Conservation (phyloP, 306 rosid genomes). For the Boehmeria nivea region DNA sequence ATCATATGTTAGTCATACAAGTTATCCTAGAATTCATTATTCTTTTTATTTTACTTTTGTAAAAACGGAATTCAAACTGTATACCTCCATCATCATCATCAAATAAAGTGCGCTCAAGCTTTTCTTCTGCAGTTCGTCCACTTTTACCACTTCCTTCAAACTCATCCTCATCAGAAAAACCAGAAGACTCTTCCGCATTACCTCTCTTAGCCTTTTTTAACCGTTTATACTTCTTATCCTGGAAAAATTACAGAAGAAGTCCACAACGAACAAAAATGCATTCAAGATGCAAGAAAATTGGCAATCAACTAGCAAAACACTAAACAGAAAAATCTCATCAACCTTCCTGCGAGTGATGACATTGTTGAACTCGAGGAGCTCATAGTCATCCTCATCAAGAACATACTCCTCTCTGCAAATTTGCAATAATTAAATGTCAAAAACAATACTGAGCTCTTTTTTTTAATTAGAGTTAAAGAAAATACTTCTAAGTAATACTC, state of each 20-base stretch:
- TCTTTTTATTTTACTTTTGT: no score
- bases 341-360: conserved; percentile 90
- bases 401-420: conserved; percentile 72
- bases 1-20: conserved; percentile 1
- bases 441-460: conserved; percentile 3
- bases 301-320: not conserved
- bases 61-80: not conserved
- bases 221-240: conserved; percentile 86
- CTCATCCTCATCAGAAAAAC: conserved; percentile 84
- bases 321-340: conserved; percentile 17
- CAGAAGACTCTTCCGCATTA: conserved; percentile 56
- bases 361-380: conserved; percentile 83
- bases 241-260: conserved; percentile 11
- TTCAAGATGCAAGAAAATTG: not conserved
- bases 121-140: conserved; percentile 91
- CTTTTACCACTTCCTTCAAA: conserved; percentile 72
- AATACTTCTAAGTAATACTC: no score
- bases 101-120: conserved; percentile 77
- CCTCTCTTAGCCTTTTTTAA: conserved; percentile 78
- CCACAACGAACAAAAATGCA: conserved; percentile 3
- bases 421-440: conserved; percentile 13
- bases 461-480: no score
- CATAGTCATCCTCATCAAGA: conserved; percentile 97
- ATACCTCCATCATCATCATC: conserved; percentile 93
- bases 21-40: conserved; percentile 5